Conservation (phyloP, 768 basidiomycete genomes). For the Cubamyces sp. region DNA sequence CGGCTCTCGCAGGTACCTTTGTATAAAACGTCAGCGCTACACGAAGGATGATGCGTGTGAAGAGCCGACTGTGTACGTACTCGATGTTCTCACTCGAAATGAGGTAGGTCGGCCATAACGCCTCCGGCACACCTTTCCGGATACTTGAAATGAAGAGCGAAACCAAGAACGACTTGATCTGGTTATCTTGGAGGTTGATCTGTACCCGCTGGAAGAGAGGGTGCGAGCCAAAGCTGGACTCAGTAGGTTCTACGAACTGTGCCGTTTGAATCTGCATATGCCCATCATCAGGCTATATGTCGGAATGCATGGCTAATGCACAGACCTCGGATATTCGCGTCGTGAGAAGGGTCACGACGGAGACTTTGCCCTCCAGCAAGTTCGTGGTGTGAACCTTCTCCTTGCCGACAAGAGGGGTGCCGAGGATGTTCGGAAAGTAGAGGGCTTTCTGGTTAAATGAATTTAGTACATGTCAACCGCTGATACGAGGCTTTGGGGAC, state of each 20-base stretch:
- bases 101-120: constrained; percentile 72
- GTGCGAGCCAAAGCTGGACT: constrained; percentile 53
- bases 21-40: background rate
- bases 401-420: constrained; percentile 63
- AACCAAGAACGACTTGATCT: constrained; percentile 89
- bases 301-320: background rate
- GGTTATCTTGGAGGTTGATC: constrained; percentile 94
- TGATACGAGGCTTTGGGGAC: too few species aligned
- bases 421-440: constrained; percentile 87
- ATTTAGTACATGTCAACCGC: background rate
- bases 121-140: constrained; percentile 62
- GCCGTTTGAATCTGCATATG: constrained; percentile 69
- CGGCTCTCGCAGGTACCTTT: constrained; percentile 70
- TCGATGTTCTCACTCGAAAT: constrained; percentile 86
- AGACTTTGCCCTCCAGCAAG: constrained; percentile 75
- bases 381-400: constrained; percentile 73
- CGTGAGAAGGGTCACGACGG: constrained; percentile 80
- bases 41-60: background rate
- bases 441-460: constrained; percentile 70
- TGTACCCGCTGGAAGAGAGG: constrained; percentile 75
- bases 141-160: constrained; percentile 81
- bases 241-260: constrained; percentile 66
- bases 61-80: constrained; percentile 20
- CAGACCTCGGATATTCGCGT: constrained; percentile 87
- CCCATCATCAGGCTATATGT: too few species aligned